A percentile compares a stretch with the other conserved stretches of the same genome.
phyloP scores from a whole-genome alignment of 2,329 filamentous ascomycete genomes.

The Spiromastix sp. region DNA sequence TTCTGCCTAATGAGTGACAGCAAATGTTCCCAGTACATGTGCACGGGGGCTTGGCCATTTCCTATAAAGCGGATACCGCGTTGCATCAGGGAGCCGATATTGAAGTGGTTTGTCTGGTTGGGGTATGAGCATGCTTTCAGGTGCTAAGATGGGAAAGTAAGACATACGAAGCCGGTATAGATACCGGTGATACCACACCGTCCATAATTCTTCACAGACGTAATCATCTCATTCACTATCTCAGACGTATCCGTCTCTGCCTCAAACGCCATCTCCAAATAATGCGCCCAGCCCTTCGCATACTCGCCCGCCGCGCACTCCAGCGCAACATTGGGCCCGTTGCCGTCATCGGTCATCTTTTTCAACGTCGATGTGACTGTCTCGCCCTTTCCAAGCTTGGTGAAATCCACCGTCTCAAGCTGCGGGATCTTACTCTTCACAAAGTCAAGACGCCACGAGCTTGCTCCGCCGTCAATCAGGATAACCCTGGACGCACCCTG shows the following conservation, averaged over 20 bases:
- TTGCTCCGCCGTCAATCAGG: conserved; percentile 62
- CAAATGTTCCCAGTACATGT: conserved; percentile 72
- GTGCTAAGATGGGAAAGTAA: neutral
- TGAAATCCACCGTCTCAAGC: conserved; percentile 60
- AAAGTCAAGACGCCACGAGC: conserved; percentile 54
- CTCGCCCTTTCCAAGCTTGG: conserved; percentile 48
- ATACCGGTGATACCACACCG: conserved; percentile 67
- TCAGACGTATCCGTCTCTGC: conserved; percentile 75
- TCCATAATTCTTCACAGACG: conserved; percentile 45
- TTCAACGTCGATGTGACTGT: conserved; percentile 64
- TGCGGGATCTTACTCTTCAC: conserved; percentile 55
- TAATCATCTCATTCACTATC: conserved; percentile 45
- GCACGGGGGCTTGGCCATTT: conserved; percentile 62
- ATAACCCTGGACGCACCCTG: conserved; percentile 68
- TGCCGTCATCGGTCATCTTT: conserved; percentile 54
- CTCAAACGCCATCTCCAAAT: conserved; percentile 51
- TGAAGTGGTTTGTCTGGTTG: conserved; percentile 64
- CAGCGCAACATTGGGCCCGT: conserved; percentile 62
- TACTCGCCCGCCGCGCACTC: conserved; percentile 59
- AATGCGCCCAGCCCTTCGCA: conserved; percentile 51
- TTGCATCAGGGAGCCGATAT: conserved; percentile 75
- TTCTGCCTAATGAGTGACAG: conserved; percentile 56
- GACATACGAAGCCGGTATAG: conserved; percentile 48
- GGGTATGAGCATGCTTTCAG: neutral
- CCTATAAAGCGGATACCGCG: conserved; percentile 70